Conservation (phyloP, 768 basidiomycete genomes). For the Lyophyllum decastes region DNA sequence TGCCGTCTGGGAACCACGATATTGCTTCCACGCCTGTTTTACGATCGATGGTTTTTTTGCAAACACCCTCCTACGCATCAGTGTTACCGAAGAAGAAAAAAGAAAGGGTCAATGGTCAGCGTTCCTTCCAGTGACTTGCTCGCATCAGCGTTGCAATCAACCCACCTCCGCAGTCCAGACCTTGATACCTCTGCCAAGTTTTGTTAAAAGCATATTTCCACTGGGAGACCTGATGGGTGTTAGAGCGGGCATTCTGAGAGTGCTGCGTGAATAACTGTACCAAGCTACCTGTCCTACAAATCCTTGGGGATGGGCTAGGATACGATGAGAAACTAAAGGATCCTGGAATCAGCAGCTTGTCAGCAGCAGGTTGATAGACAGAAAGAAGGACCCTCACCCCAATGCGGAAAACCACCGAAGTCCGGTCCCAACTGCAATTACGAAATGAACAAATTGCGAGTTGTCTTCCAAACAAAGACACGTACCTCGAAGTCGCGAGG, state of each 20-base stretch:
- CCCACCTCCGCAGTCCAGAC: constrained; percentile 70
- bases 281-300: constrained; percentile 80
- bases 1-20: constrained; percentile 66
- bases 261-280: constrained; percentile 34
- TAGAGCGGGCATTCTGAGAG: neutral
- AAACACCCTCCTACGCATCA: constrained; percentile 60
- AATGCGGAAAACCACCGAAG: constrained; percentile 66
- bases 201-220: constrained; percentile 63
- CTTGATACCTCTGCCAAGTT: constrained; percentile 64
- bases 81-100: neutral
- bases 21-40: constrained; percentile 58
- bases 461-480: neutral
- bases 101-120: constrained; percentile 4
- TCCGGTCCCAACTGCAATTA: constrained; percentile 65
- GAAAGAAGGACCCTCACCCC: constrained; percentile 40
- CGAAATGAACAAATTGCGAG: neutral
- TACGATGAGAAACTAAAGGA: constrained; percentile 58
- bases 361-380: neutral
- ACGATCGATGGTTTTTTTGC: constrained; percentile 64
- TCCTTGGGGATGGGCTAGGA: constrained; percentile 67
- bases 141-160: constrained; percentile 1
- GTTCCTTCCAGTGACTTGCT: neutral
- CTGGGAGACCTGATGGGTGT: constrained; percentile 55
- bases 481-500: constrained; percentile 70
- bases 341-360: constrained; percentile 38